These are phyloP conservation scores for Mycena sanguinolenta DNA, from an alignment of 768 basidiomycete species.

Conservation along the genomic window DNA sequence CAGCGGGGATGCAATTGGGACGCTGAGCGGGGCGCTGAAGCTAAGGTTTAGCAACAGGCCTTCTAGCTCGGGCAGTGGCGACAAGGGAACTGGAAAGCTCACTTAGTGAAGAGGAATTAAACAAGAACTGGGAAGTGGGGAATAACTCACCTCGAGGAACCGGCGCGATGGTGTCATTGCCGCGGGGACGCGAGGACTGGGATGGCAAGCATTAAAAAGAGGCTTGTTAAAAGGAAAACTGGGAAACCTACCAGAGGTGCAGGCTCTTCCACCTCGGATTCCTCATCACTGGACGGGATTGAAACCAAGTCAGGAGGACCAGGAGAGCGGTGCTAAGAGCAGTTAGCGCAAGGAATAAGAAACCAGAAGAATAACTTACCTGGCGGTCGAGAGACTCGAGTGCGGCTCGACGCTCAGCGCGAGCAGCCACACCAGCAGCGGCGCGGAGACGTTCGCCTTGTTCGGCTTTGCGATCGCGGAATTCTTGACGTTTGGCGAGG, in stretches of 20 bases:
- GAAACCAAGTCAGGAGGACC: no score
- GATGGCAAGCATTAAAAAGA: no score
- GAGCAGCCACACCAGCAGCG: conserved; percentile 3
- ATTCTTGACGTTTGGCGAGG: not conserved
- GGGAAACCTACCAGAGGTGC: no score
- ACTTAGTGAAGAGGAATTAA: not conserved
- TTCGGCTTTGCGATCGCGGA: conserved; percentile 1
- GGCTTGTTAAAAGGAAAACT: no score
- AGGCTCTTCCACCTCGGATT: no score
- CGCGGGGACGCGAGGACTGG: no score
- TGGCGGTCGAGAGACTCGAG: no score
- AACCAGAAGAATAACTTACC: not conserved
- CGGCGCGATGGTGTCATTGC: not conserved
- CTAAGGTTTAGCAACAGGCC: conserved; percentile 3
- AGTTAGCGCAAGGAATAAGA: no score
- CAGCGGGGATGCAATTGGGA: not conserved
- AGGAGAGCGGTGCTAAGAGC: no score
- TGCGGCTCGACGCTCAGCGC: no score
- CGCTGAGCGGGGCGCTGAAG: not conserved
- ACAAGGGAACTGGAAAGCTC: not conserved
- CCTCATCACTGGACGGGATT: no score
- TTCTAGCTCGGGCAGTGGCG: not conserved
- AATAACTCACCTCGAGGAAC: not conserved
- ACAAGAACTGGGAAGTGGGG: no score
- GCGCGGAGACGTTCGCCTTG: not conserved